Percentiles rank a stretch among this genome's conserved stretches.
phyloP scores from a whole-genome alignment of 192 early-diverging fungal genomes.

The Backusella psychrophila region DNA sequence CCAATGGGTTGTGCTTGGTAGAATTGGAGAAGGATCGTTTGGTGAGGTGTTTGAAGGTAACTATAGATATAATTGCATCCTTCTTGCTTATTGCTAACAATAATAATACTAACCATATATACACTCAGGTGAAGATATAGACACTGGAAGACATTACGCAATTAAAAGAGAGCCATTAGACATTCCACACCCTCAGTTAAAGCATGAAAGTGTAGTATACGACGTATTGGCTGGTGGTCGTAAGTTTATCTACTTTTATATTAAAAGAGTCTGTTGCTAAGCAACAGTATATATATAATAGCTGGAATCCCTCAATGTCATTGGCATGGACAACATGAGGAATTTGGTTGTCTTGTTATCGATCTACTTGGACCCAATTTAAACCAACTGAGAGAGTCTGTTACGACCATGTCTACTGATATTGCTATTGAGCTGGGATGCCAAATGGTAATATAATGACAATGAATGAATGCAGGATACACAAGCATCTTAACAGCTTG shows the following conservation, averaged over 20 bases:
- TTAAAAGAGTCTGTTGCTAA: not conserved
- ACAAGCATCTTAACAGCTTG: not conserved
- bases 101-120: not conserved
- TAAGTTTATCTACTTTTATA: slow-evolving; percentile 21
- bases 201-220: slow-evolving; percentile 48
- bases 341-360: slow-evolving; percentile 51
- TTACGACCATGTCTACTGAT: slow-evolving; percentile 38
- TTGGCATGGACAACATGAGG: slow-evolving; percentile 53
- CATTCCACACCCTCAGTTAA: slow-evolving; percentile 43
- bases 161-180: slow-evolving; percentile 48
- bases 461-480: not conserved
- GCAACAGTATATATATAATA: slow-evolving; percentile 7
- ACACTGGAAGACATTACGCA: slow-evolving; percentile 44
- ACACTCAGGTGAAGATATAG: slow-evolving; percentile 42
- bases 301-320: slow-evolving; percentile 49
- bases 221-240: slow-evolving; percentile 41
- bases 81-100: not conserved
- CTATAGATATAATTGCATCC: not conserved
- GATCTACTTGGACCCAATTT: slow-evolving; percentile 57
- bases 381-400: slow-evolving; percentile 42
- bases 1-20: slow-evolving; percentile 49
- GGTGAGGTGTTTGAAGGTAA: slow-evolving; percentile 59
- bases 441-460: slow-evolving; percentile 42
- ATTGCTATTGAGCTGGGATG: slow-evolving; percentile 45
- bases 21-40: slow-evolving; percentile 59